Base-by-base conservation (phyloP, 352 stramenopile genomes). In the Phytophthora foliorum region DNA sequence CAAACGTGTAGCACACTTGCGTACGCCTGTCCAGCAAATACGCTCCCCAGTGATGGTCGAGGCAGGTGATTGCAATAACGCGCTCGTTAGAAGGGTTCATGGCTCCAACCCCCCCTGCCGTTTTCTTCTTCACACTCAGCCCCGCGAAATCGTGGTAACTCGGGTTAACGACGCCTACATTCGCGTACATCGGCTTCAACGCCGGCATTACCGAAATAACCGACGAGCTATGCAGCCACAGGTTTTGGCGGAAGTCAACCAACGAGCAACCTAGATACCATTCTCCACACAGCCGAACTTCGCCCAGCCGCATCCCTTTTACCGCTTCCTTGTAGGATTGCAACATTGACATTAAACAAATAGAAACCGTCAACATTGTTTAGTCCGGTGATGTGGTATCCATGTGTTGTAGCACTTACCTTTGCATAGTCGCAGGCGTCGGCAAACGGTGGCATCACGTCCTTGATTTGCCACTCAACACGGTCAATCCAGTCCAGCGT, bases 281-380 rank as follows among this genome's bases (percentile, higher is more conserved):
- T n/a, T 45, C 50, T n/a, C n/a, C 31, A 6, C 29, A 25, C 7
- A 41, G 48, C 6, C 29, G 48, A 39, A 41, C 27, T 27, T 55
- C 4, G 14, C 27, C 48, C 17, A 55, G n/a, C 25, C 16, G 6
- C 48, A 55, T 55, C 8, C 16, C 17, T 25, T 24, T 41, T 22
- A 55, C 48, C 17, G 24, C 48, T 39, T 56, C 11, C 19, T 29
- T 44, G n/a, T 56, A 56, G 5, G n/a, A n/a, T 56, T 56, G 49
- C 49, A 44, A 8, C n/a, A 31, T 4, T 41, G 24, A 24, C 13
- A 53, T 22, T 21, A 13, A 53, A 39, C 14, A 46, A 21, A 25
- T 46, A 25, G 4, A 46, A 46, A 7, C 10, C 24, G 14, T 46
- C 10, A 24, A 16, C 10, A 38, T 14, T 38, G 39, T 46, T 24